Percentiles rank a stretch among this genome's conserved stretches.
Evolutionary conservation across 1,284 basidiomycete species (phyloP).

Genomic region (Serendipita sp.): DNA sequence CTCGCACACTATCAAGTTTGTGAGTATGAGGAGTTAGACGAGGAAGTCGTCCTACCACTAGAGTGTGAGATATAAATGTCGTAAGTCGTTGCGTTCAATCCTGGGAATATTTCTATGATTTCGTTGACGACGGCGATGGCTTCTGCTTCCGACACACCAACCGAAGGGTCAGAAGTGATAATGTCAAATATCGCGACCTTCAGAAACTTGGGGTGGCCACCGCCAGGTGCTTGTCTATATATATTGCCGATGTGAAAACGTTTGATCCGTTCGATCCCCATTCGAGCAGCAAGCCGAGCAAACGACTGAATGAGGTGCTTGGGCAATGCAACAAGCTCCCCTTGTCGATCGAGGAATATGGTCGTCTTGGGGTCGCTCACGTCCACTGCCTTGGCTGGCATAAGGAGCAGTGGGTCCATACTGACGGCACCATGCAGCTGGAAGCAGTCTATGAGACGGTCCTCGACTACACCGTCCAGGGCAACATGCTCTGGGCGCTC

Average conservation of each 20-base stretch:
- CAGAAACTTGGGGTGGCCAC: slow-evolving; percentile 54
- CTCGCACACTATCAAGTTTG: slow-evolving; percentile 39
- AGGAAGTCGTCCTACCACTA: slow-evolving; percentile 32
- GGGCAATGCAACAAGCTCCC: slow-evolving; percentile 69
- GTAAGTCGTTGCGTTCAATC: slow-evolving; percentile 42
- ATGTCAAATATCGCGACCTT: slow-evolving; percentile 70
- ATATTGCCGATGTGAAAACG: slow-evolving; percentile 72
- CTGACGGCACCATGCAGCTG: slow-evolving; percentile 82
- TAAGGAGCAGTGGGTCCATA: slow-evolving; percentile 67
- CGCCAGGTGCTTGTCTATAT: slow-evolving; percentile 42
- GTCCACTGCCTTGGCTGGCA: slow-evolving; percentile 40
- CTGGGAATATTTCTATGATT: slow-evolving; percentile 52
- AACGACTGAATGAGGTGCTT: slow-evolving; percentile 70
- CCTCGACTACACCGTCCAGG: slow-evolving; percentile 63
- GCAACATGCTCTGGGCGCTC: slow-evolving; percentile 59
- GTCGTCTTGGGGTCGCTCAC: slow-evolving; percentile 52
- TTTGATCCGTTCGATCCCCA: slow-evolving; percentile 68
- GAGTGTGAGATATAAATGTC: slow-evolving; percentile 65
- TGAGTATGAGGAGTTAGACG: neutral
- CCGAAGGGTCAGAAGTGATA: slow-evolving; percentile 52
- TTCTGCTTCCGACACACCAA: slow-evolving; percentile 56
- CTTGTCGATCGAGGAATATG: slow-evolving; percentile 67
- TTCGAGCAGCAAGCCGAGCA: slow-evolving; percentile 69
- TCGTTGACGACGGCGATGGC: slow-evolving; percentile 51
- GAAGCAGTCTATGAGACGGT: slow-evolving; percentile 64